Percentiles rank a stretch among this genome's conserved stretches.
These are phyloP conservation scores for Microcyclospora pomicola DNA, from an alignment of 2,329 filamentous ascomycete species.

Conservation along the genomic window DNA sequence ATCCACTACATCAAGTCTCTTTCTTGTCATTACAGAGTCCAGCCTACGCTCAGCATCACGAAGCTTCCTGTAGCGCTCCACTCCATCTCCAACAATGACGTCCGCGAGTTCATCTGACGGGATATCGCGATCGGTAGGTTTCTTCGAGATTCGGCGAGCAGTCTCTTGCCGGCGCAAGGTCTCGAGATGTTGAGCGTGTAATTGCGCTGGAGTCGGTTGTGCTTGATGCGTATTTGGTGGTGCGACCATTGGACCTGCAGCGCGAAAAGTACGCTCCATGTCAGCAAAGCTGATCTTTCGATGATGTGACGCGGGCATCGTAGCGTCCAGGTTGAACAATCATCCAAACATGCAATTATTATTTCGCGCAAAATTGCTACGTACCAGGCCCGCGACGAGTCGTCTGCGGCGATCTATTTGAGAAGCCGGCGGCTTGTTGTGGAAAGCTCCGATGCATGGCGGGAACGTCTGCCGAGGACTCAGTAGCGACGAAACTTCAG, in stretches of 20 bases:
- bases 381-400: too few species aligned
- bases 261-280: constrained; percentile 32
- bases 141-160: constrained; percentile 65
- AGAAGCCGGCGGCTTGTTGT: too few species aligned
- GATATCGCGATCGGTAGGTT: constrained; percentile 89
- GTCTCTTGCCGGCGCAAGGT: constrained; percentile 35
- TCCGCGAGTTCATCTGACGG: constrained; percentile 67
- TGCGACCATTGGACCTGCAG: constrained; percentile 30
- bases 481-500: too few species aligned
- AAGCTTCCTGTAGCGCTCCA: constrained; percentile 67
- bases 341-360: too few species aligned
- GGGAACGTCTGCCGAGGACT: too few species aligned
- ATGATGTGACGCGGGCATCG: constrained; percentile 5
- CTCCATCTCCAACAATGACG: constrained; percentile 67
- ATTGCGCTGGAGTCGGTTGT: constrained; percentile 37
- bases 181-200: constrained; percentile 32
- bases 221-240: constrained; percentile 15
- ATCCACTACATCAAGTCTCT: constrained; percentile 81
- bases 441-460: too few species aligned
- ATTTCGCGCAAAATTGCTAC: too few species aligned
- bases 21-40: constrained; percentile 87
- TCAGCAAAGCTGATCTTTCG: constrained; percentile 36
- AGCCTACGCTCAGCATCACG: constrained; percentile 76
- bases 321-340: too few species aligned
- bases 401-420: too few species aligned